Evolutionary conservation across 805 yeast species (phyloP).

Genomic region (Yamadazyma olivae): DNA sequence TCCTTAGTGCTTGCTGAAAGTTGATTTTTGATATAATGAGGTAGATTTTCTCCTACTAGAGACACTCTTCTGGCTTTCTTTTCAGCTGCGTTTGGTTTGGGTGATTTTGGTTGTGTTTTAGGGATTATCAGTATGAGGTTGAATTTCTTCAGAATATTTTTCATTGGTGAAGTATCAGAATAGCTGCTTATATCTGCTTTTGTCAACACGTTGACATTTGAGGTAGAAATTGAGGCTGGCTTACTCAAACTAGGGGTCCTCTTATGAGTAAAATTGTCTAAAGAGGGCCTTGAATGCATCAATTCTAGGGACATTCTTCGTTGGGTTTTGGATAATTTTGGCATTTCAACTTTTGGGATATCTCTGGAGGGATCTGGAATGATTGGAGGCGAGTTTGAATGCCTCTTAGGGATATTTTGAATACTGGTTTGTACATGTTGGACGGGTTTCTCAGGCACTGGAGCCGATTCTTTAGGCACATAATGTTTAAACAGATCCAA

Average conservation of each 20-base stretch:
- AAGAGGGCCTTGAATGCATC: slow-evolving; percentile 18
- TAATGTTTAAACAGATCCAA: slow-evolving; percentile 6
- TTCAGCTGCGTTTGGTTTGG: background rate
- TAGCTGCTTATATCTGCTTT: slow-evolving; percentile 10
- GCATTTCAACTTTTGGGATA: slow-evolving; percentile 11
- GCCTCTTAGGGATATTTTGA: too few species aligned
- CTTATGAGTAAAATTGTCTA: background rate
- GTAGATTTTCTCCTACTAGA: slow-evolving; percentile 34
- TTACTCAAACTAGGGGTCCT: slow-evolving; percentile 18
- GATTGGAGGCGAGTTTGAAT: background rate
- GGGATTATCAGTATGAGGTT: slow-evolving; percentile 10
- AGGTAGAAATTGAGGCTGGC: slow-evolving; percentile 29
- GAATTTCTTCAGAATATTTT: too few species aligned
- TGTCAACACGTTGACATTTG: slow-evolving; percentile 33
- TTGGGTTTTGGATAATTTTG: slow-evolving; percentile 17
- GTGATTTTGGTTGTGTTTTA: background rate
- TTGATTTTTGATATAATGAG: slow-evolving; percentile 28
- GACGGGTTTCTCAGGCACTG: background rate
- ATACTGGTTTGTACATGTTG: too few species aligned
- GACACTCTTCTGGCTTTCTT: slow-evolving; percentile 24
- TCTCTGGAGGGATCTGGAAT: background rate
- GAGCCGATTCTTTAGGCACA: background rate
- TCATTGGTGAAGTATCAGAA: slow-evolving; percentile 15
- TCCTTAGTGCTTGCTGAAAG: slow-evolving; percentile 3
- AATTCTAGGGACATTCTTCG: slow-evolving; percentile 28